Evolutionary conservation across 108 stramenopile genomes (phyloP).

Genomic region (Bacterosira constricta): DNA sequence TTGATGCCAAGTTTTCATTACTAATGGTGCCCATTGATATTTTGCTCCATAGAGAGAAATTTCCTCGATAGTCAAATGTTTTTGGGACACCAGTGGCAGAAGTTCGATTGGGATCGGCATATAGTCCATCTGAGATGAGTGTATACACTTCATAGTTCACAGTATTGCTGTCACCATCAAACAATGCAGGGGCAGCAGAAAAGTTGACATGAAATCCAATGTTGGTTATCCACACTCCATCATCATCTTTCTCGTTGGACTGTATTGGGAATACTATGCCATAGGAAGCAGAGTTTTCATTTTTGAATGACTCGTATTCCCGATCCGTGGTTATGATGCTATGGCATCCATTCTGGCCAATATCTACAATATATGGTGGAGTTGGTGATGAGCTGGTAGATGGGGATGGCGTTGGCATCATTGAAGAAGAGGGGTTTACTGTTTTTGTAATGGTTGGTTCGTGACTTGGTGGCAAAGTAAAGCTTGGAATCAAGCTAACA

Average conservation of each 20-base stretch:
- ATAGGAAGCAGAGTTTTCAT: constrained; percentile 26
- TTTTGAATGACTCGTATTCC: neutral
- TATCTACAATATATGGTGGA: neutral
- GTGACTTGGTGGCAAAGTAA: neutral
- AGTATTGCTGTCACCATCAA: neutral
- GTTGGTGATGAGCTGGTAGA: neutral
- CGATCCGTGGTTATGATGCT: constrained; percentile 25
- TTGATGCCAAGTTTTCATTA: neutral
- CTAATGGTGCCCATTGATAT: constrained; percentile 15
- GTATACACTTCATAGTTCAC: constrained; percentile 27
- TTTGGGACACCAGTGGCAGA: neutral
- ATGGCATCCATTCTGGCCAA: constrained; percentile 14
- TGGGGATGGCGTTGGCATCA: too few species aligned
- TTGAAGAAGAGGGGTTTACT: neutral
- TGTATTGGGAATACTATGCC: constrained; percentile 25
- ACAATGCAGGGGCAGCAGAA: neutral
- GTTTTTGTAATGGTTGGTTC: neutral
- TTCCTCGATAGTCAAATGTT: constrained; percentile 29
- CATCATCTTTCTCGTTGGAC: constrained; percentile 15
- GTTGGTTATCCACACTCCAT: constrained; percentile 26
- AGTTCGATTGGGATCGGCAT: constrained; percentile 34
- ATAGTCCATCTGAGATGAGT: constrained; percentile 6
- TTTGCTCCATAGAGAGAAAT: constrained; percentile 29
- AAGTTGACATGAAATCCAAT: constrained; percentile 29
- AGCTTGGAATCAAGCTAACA: neutral